These are phyloP conservation scores for Boletus sensibilis DNA, from an alignment of 768 basidiomycete species.

Conservation along the genomic window DNA sequence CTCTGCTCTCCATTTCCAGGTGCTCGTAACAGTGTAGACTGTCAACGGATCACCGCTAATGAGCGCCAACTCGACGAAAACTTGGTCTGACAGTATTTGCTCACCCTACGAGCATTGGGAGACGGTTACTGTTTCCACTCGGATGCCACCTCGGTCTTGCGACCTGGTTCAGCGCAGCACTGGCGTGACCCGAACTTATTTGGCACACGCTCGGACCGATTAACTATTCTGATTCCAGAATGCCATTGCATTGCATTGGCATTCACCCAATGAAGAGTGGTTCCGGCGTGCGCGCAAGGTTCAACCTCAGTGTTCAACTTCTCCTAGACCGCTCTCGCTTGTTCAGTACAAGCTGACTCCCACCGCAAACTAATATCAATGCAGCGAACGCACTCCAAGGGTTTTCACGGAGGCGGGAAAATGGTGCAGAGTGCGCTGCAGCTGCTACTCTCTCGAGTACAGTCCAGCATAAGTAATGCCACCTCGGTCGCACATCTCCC, in stretches of 20 bases:
- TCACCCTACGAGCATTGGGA: background rate
- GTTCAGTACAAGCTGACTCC: background rate
- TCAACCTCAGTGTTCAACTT: background rate
- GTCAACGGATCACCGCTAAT: background rate
- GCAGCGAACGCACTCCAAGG: background rate
- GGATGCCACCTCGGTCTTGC: background rate
- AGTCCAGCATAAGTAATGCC: background rate
- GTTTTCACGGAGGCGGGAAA: background rate
- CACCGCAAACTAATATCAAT: background rate
- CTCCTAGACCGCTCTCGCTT: background rate
- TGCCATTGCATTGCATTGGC: slow-evolving; percentile 3
- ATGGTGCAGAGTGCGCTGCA: slow-evolving; percentile 12
- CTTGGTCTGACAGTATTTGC: background rate
- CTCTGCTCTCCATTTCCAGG: background rate
- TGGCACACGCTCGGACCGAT: background rate
- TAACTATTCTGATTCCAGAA: background rate
- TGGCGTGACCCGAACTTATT: background rate
- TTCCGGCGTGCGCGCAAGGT: background rate
- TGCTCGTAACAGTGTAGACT: background rate
- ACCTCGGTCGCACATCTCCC: background rate
- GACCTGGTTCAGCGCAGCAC: background rate
- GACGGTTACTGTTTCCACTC: background rate
- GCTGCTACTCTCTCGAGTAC: slow-evolving; percentile 13
- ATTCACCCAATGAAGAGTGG: background rate
- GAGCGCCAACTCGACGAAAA: background rate